A percentile compares a stretch with the other conserved stretches of the same genome.
Evolutionary conservation across 2,329 filamentous ascomycete species (phyloP).

Genomic region (Fusarium pininemorale): DNA sequence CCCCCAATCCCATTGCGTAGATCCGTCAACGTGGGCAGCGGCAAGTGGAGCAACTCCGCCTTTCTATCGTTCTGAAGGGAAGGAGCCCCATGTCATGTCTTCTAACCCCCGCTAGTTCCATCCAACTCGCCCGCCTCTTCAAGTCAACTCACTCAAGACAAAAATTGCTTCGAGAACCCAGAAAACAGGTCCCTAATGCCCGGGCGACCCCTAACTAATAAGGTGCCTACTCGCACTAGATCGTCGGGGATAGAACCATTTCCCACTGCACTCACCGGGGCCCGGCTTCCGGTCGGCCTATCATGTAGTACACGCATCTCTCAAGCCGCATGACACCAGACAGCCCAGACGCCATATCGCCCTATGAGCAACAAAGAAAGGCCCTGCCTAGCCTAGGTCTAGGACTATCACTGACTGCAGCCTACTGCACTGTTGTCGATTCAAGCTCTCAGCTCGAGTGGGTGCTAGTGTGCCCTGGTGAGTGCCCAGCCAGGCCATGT

Average conservation of each 20-base stretch:
- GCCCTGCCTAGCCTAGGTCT: background rate
- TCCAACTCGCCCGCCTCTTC: background rate
- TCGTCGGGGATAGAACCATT: background rate
- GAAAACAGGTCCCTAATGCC: background rate
- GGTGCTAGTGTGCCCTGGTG: conserved; percentile 28
- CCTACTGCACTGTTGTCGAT: conserved; percentile 18
- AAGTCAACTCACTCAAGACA: conserved; percentile 3
- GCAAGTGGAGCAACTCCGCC: conserved; percentile 30
- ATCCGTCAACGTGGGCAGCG: conserved; percentile 29
- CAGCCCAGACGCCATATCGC: background rate
- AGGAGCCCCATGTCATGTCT: background rate
- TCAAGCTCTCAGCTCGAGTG: conserved; percentile 18
- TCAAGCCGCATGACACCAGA: conserved; percentile 5
- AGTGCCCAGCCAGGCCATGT: conserved; percentile 20
- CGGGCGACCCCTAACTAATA: conserved; percentile 8
- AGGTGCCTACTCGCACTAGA: background rate
- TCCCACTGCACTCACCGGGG: conserved; percentile 7
- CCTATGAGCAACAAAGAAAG: conserved; percentile 13
- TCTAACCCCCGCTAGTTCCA: conserved; percentile 1
- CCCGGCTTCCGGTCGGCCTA: conserved; percentile 17
- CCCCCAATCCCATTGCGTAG: conserved; percentile 34
- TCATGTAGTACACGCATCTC: conserved; percentile 26
- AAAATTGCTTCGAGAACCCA: conserved; percentile 8
- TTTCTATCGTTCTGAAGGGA: conserved; percentile 7
- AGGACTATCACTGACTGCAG: background rate